Base-by-base conservation (phyloP, 2,329 filamentous ascomycete genomes). In the Zymoseptoria brevis region DNA sequence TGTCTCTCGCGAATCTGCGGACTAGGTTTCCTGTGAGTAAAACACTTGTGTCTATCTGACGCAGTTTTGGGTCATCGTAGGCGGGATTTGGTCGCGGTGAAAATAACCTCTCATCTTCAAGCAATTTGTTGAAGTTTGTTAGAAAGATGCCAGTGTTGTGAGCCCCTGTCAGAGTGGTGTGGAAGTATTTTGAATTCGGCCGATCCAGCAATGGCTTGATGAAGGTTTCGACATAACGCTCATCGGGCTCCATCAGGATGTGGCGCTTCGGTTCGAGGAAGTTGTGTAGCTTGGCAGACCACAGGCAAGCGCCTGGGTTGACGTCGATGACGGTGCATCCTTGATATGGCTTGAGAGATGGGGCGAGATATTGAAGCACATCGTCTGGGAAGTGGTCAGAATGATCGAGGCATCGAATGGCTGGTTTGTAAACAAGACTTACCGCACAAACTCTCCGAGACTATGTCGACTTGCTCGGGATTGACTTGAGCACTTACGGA, bases 301-400 rank as follows among this genome's bases (percentile, higher is more conserved):
- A 94, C 2, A 96, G 57, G 8, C 91, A 90, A 1, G 77, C 77
- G 13, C 91, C 91, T 0, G 93, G 93, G 72, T 92, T 90, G 58
- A 96, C 77, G 70, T 97, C 93, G 67, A 99, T 78, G 51, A 97
- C 81, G 68, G 96, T 91, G 74, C 92, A 91, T 57, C 89, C 89
- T 54, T 79, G 77, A 72, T 94, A 87, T 51, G 84, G 82, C 35
- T 83, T 76, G 19, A 97, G 80, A 2, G 84, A 85, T 0, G 82
- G 81, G 2, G 82, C 83, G n/a, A 95, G 75, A 61, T 89, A 89
- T 6, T 83, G 71, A 52, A 96, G 67, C 13, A 88, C 76, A 66
- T 93, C 86, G 69, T 90, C 88, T 86, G 58, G 7, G 29, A 13
- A 30, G 21, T 19, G 11, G 45, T 57, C 16, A 66, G 57, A 72